phyloP scores from a whole-genome alignment of 2,329 filamentous ascomycete species.

The Fonsecaea monophora region DNA sequence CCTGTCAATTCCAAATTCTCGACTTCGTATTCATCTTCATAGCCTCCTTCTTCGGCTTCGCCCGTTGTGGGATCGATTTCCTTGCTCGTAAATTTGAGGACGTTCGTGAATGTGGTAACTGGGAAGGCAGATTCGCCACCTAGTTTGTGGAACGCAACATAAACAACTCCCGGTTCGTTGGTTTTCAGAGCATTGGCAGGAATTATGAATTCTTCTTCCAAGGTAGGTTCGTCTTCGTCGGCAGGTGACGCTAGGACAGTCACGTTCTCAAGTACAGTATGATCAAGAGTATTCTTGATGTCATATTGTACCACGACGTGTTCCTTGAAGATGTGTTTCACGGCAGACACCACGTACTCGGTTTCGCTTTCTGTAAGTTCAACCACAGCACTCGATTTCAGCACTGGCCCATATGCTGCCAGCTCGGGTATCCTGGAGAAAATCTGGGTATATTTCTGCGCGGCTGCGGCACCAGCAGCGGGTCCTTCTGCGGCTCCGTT shows the following conservation, averaged over 20 bases:
- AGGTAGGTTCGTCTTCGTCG: conserved; percentile 73
- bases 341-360: conserved; percentile 89
- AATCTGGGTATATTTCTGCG: conserved; percentile 88
- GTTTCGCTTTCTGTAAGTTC: conserved; percentile 97
- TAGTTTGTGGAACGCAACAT: conserved; percentile 89
- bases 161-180: conserved; percentile 89
- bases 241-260: conserved; percentile 79
- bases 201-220: conserved; percentile 90
- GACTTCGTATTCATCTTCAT: conserved; percentile 97
- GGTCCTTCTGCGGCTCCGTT: conserved; percentile 75
- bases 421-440: conserved; percentile 89
- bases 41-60: conserved; percentile 88
- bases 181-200: conserved; percentile 81
- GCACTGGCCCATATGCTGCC: conserved; percentile 83
- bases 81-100: conserved; percentile 96
- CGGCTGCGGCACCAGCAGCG: conserved; percentile 72
- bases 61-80: conserved; percentile 95
- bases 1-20: conserved; percentile 90
- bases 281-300: conserved; percentile 94
- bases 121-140: conserved; percentile 77
- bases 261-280: conserved; percentile 88
- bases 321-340: conserved; percentile 98
- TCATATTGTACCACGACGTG: conserved; percentile 96
- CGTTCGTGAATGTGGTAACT: conserved; percentile 82
- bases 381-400: conserved; percentile 86